phyloP scores from a whole-genome alignment of 306 rosid genomes.

The Glycine latifolia region DNA sequence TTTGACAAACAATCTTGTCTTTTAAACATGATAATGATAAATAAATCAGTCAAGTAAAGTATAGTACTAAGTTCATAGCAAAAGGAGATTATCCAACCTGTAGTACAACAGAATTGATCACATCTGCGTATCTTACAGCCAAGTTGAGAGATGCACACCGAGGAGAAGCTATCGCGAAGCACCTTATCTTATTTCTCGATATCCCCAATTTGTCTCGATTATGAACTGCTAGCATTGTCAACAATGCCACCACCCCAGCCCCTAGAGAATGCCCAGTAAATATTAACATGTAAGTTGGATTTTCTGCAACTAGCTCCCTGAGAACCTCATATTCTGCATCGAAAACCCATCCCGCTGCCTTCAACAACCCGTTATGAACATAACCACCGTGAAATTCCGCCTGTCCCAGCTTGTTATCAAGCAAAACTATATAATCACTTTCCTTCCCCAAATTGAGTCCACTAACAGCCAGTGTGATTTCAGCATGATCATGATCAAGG shows the following conservation, averaged over 20 bases:
- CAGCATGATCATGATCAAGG: slow-evolving; percentile 86
- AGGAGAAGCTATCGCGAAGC: slow-evolving; percentile 85
- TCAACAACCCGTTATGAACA: slow-evolving; percentile 91
- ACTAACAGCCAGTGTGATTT: slow-evolving; percentile 74
- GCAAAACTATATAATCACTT: slow-evolving; percentile 83
- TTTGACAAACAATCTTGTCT: slow-evolving; percentile 19
- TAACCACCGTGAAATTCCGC: slow-evolving; percentile 85
- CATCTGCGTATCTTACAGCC: slow-evolving; percentile 97
- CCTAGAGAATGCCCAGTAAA: slow-evolving; percentile 91
- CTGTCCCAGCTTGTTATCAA: slow-evolving; percentile 92
- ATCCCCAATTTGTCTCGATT: slow-evolving; percentile 71
- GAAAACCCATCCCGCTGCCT: slow-evolving; percentile 81
- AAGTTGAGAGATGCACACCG: slow-evolving; percentile 91
- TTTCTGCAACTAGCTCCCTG: slow-evolving; percentile 62
- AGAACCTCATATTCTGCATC: slow-evolving; percentile 73
- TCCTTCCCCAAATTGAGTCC: slow-evolving; percentile 92
- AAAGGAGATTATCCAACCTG: slow-evolving; percentile 64
- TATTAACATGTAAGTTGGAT: slow-evolving; percentile 73
- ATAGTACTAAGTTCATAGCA: slow-evolving; percentile 7
- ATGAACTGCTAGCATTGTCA: slow-evolving; percentile 73
- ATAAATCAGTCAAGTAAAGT: slow-evolving; percentile 26
- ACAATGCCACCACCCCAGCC: slow-evolving; percentile 88
- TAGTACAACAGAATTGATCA: slow-evolving; percentile 82
- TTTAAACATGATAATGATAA: slow-evolving; percentile 22
- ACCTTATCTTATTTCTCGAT: slow-evolving; percentile 78